phyloP scores from a whole-genome alignment of 1,139 yeast species.

The Pichia sp. region DNA sequence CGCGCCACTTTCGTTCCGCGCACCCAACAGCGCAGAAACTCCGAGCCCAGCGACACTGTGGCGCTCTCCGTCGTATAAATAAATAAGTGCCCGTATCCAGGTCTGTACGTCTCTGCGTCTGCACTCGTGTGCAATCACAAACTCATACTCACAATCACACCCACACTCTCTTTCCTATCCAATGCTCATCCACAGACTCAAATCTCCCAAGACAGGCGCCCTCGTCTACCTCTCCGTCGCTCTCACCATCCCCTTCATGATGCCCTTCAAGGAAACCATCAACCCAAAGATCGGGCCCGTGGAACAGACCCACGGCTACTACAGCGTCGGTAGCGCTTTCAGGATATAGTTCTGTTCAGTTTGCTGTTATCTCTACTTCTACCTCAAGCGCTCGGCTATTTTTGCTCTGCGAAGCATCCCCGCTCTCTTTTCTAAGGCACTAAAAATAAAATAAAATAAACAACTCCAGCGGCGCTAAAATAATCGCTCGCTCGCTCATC shows the following conservation, averaged over 20 bases:
- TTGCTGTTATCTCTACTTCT: neutral
- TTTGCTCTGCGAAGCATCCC: too few species aligned
- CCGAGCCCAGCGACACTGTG: too few species aligned
- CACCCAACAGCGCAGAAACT: too few species aligned
- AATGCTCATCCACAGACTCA: constrained; percentile 4
- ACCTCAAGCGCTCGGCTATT: neutral
- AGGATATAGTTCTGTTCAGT: constrained; percentile 19
- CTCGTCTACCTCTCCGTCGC: constrained; percentile 26
- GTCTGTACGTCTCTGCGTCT: too few species aligned
- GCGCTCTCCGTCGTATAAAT: too few species aligned
- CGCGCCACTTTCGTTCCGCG: too few species aligned
- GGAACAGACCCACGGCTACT: constrained; percentile 20
- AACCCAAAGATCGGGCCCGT: constrained; percentile 15
- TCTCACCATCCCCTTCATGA: constrained; percentile 26
- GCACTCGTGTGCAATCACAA: too few species aligned
- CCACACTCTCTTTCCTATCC: neutral
- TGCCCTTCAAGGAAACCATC: constrained; percentile 25
- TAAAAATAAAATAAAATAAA: too few species aligned
- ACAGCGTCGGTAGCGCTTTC: constrained; percentile 25
- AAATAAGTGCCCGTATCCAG: too few species aligned
- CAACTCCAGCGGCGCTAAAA: too few species aligned
- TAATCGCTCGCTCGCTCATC: too few species aligned
- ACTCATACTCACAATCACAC: neutral
- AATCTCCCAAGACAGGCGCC: constrained; percentile 18
- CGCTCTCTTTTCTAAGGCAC: too few species aligned